Percentiles rank a stretch among this genome's conserved stretches.
These are phyloP conservation scores for Dictyostelium gargantuum DNA, from an alignment of 208 protist genomes.

Conservation along the genomic window DNA sequence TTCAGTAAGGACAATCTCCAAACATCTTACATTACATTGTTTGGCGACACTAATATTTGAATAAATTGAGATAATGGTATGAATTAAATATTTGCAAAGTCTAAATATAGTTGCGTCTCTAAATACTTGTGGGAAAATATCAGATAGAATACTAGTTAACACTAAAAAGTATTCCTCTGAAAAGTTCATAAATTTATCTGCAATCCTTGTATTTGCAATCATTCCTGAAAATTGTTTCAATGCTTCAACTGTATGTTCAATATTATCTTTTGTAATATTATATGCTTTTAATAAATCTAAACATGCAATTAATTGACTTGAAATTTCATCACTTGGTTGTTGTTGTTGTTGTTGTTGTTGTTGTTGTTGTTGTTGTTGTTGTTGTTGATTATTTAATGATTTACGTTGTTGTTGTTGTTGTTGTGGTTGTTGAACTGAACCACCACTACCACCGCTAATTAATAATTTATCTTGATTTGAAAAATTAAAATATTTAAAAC, in stretches of 20 bases:
- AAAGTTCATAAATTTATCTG: conserved; percentile 4
- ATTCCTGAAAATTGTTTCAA: conserved; percentile 16
- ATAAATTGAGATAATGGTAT: conserved; percentile 20
- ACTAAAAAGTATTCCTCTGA: background rate
- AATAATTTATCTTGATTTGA: background rate
- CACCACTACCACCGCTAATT: background rate
- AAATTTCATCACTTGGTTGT: background rate
- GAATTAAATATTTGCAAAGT: conserved; percentile 56
- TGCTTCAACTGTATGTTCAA: conserved; percentile 8
- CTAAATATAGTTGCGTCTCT: background rate
- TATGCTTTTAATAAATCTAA: background rate
- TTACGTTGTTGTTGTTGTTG: background rate
- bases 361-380: background rate
- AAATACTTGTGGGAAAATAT: background rate
- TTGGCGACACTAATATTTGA: background rate
- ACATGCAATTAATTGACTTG: background rate
- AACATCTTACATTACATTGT: background rate
- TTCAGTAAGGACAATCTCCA: background rate
- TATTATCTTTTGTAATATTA: background rate
- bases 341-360: background rate
- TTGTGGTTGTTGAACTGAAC: too few species aligned
- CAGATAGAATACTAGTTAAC: background rate
- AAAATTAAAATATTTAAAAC: conserved; percentile 14
- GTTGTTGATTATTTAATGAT: background rate
- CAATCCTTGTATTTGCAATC: background rate